Percentiles rank a stretch among this genome's conserved stretches.
These are phyloP conservation scores for Leishmania aethiopica DNA, from an alignment of 208 protist species.

Conservation along the genomic window DNA sequence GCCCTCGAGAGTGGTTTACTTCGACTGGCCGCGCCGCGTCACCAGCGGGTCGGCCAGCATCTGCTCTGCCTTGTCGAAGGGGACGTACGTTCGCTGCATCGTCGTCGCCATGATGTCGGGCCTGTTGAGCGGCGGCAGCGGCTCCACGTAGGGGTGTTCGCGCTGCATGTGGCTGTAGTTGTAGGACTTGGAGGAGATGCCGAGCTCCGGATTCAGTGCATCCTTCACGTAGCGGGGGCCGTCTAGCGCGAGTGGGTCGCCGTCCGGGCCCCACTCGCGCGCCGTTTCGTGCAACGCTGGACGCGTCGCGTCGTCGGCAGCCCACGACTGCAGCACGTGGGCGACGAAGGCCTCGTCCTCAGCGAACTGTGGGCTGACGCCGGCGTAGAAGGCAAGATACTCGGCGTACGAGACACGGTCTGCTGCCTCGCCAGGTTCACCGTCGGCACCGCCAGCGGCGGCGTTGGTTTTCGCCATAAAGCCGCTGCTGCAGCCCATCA, in stretches of 20 bases:
- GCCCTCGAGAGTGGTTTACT: conserved; percentile 9
- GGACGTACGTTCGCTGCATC: conserved; percentile 41
- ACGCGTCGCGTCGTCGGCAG: conserved; percentile 49
- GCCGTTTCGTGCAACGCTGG: conserved; percentile 70
- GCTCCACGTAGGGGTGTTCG: conserved; percentile 59
- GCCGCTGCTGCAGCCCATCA: background rate
- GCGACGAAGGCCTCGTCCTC: conserved; percentile 79
- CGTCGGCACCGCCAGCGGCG: background rate
- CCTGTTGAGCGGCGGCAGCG: conserved; percentile 72
- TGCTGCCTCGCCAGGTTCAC: background rate
- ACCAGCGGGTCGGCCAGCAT: conserved; percentile 54
- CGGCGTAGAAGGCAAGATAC: conserved; percentile 82
- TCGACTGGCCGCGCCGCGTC: conserved; percentile 53
- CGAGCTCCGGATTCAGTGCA: conserved; percentile 60
- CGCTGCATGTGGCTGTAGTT: conserved; percentile 85
- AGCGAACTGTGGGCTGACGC: conserved; percentile 50
- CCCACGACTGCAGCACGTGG: conserved; percentile 70
- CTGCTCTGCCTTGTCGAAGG: conserved; percentile 31
- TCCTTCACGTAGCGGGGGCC: conserved; percentile 63
- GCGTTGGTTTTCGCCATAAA: background rate
- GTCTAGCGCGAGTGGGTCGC: conserved; percentile 66
- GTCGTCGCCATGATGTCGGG: conserved; percentile 65
- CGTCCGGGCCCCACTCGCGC: conserved; percentile 71
- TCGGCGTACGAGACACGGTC: conserved; percentile 50
- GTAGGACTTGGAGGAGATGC: conserved; percentile 63